Evolutionary conservation across 306 rosid species (phyloP), one percentile per base, ranked within the genome.

Genomic region (Vigna mungo): DNA sequence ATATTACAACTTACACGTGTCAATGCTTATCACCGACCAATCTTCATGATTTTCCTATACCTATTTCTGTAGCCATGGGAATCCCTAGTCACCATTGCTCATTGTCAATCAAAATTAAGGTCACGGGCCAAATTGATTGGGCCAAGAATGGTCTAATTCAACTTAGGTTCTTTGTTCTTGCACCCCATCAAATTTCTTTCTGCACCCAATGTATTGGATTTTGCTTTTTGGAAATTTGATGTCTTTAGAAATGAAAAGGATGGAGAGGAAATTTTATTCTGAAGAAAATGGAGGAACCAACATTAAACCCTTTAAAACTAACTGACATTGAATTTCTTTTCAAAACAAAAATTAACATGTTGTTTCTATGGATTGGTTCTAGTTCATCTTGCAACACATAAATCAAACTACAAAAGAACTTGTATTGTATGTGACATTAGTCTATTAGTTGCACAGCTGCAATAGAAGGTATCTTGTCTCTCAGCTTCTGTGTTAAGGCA

Each of bases 381-480:
- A 74, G 17, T 68, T 68, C 43, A 78, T 46, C 44, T 46, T 60
- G 55, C 39, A 72, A 74, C 73, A 80, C 18, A 58, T 34, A 9
- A 70, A 17, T 63, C 77, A 76, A 71, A 67, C 25, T 12, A 73
- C 34, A 53, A 7, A 49, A 72, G 77, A 75, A 61, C 78, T 53
- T 56, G 55, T 71, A n/a, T 75, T 65, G 41, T 63, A 34, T 30
- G n/a, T 75, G 69, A 66, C 75, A 81, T 88, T 83, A 95, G 7
- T 92, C 97, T 80, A 85, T 81, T 32, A 95, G 88, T 84, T 89
- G 96, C 60, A 95, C 98, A 49, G 96, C 97, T 3, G 93, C 96
- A 82, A 95, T 95, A 78, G 73, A 83, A 78, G 97, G 98, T 60
- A 95, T 92, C 80, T 92, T 95, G 75, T 92, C 98, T 80, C 98